A percentile compares a stretch with the other conserved stretches of the same genome.
phyloP scores from a whole-genome alignment of 2,329 filamentous ascomycete species.

The Pseudogymnoascus sp. region DNA sequence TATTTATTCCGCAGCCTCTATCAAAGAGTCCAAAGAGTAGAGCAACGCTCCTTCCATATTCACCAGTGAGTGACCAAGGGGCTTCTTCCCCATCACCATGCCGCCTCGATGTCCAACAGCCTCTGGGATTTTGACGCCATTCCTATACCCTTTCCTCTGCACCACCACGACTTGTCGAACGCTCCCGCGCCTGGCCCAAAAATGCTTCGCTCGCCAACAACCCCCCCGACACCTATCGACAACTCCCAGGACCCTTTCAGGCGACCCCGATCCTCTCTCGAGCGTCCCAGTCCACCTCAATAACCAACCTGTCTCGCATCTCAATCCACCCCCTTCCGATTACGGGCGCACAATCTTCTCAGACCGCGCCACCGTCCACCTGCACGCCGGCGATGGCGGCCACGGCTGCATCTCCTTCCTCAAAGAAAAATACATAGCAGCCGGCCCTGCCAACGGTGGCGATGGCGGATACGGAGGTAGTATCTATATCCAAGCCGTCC shows the following conservation, averaged over 20 bases:
- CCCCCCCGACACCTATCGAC: neutral
- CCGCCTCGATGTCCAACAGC: constrained; percentile 25
- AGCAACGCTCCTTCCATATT: neutral
- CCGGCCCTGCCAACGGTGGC: constrained; percentile 89
- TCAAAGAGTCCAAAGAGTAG: neutral
- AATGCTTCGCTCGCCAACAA: neutral
- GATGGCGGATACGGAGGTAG: constrained; percentile 89
- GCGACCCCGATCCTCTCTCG: neutral
- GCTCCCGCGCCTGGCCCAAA: neutral
- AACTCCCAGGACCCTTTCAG: neutral
- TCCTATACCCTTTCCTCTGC: constrained; percentile 28
- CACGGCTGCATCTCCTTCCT: constrained; percentile 92
- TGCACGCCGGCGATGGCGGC: constrained; percentile 76
- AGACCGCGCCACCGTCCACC: constrained; percentile 71
- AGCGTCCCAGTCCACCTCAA: constrained; percentile 5
- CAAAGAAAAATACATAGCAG: constrained; percentile 79
- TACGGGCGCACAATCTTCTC: constrained; percentile 78
- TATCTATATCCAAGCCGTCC: constrained; percentile 88
- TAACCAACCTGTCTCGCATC: constrained; percentile 39
- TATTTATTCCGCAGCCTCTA: constrained; percentile 4
- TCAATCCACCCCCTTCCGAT: constrained; percentile 78
- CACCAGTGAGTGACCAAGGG: neutral
- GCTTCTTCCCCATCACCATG: constrained; percentile 17
- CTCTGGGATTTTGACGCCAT: constrained; percentile 26
- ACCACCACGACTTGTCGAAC: constrained; percentile 10